Evolutionary conservation across 306 rosid genomes (phyloP).

Genomic region (Corylus heterophylla): DNA sequence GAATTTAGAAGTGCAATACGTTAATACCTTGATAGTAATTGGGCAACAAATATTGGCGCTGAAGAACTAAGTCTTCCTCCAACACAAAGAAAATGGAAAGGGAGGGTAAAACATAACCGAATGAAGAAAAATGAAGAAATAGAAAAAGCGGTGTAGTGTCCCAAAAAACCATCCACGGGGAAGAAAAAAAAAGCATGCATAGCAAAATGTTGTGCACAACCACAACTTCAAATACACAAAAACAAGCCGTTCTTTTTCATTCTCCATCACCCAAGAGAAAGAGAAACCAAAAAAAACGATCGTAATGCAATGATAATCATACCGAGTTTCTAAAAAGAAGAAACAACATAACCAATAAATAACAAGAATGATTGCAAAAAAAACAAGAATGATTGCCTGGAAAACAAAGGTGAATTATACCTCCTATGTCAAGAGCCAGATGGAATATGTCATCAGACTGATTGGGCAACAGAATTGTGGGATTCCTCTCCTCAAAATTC

Average conservation of each 20-base stretch:
- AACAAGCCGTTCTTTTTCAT: background rate
- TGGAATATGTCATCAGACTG: slow-evolving; percentile 95
- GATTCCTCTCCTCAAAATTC: slow-evolving; percentile 80
- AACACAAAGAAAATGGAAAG: background rate
- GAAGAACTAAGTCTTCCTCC: background rate
- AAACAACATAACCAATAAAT: slow-evolving; percentile 6
- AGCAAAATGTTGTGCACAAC: background rate
- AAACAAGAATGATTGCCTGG: background rate
- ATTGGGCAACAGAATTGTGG: slow-evolving; percentile 87
- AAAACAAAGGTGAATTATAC: slow-evolving; percentile 28
- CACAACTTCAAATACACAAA: background rate
- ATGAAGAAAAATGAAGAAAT: background rate
- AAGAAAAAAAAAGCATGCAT: background rate
- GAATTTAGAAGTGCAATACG: background rate
- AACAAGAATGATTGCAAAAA: background rate
- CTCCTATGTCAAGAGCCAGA: slow-evolving; percentile 94
- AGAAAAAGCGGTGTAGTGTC: background rate
- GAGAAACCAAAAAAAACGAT: background rate
- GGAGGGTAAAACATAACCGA: background rate
- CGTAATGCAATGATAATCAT: background rate
- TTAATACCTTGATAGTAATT: background rate
- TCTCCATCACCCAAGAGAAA: background rate
- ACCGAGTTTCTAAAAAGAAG: background rate
- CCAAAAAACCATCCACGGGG: background rate
- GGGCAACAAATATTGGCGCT: background rate